phyloP scores from a whole-genome alignment of 1,284 basidiomycete species.

The Marasmius sp. region DNA sequence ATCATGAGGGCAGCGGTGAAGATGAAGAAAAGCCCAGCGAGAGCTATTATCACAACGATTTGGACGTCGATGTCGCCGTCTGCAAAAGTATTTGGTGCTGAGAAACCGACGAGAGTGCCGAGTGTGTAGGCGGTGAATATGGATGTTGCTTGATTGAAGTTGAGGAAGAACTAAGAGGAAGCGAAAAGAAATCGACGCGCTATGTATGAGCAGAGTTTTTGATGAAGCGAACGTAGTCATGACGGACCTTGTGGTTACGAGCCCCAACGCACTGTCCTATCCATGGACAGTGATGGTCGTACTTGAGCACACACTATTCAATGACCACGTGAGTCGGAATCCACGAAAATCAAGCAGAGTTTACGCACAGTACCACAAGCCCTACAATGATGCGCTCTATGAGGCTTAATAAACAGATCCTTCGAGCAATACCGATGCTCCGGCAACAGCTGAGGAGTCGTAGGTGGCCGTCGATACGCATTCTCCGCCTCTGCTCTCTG shows the following conservation, averaged over 20 bases:
- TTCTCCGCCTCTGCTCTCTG: neutral
- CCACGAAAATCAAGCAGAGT: neutral
- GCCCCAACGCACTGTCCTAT: conserved; percentile 85
- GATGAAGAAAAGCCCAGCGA: conserved; percentile 71
- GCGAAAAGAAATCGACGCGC: neutral
- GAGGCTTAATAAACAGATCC: conserved; percentile 65
- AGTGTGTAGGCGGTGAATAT: conserved; percentile 63
- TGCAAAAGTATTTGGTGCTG: conserved; percentile 26
- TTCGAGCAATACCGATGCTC: conserved; percentile 58
- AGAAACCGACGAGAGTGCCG: conserved; percentile 51
- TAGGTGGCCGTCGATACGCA: conserved; percentile 38
- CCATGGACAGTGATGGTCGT: conserved; percentile 82
- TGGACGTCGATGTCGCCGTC: conserved; percentile 45
- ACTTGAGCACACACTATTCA: conserved; percentile 64
- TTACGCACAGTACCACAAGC: conserved; percentile 63
- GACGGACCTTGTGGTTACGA: conserved; percentile 67
- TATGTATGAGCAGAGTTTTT: neutral
- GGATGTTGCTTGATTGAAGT: conserved; percentile 63
- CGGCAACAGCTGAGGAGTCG: conserved; percentile 49
- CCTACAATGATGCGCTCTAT: conserved; percentile 75
- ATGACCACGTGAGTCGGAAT: neutral
- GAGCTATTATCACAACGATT: conserved; percentile 58
- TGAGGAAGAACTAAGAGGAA: conserved; percentile 60
- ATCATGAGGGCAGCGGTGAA: conserved; percentile 63
- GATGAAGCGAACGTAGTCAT: neutral